These are phyloP conservation scores for Tripterygium wilfordii DNA, from an alignment of 177 flowering plant species.

Conservation along the genomic window DNA sequence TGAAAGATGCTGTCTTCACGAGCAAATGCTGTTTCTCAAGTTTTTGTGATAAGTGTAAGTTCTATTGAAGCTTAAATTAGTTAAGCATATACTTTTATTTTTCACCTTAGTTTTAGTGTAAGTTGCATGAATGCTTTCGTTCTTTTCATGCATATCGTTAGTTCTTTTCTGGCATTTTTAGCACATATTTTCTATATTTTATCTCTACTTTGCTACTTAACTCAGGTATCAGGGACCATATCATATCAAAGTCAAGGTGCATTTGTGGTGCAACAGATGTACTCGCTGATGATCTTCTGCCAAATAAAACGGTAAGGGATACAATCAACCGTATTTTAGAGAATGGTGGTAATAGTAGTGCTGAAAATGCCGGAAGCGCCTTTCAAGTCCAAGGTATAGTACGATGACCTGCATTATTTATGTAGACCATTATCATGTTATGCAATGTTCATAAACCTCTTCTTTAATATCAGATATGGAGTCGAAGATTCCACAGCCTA, in stretches of 20 bases:
- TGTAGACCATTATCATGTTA: too few species aligned
- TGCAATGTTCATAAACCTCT: too few species aligned
- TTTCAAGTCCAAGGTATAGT: slow-evolving; percentile 67
- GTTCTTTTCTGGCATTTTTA: neutral
- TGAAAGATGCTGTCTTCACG: slow-evolving; percentile 98
- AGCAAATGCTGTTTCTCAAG: slow-evolving; percentile 95
- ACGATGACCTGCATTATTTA: too few species aligned
- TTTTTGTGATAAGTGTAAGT: slow-evolving; percentile 90
- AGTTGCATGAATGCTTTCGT: neutral
- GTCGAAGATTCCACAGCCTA: slow-evolving; percentile 71
- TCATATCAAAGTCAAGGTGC: slow-evolving; percentile 72
- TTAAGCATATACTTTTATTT: neutral
- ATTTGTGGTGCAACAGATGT: slow-evolving; percentile 82
- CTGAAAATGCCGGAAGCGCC: slow-evolving; percentile 78
- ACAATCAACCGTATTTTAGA: slow-evolving; percentile 79
- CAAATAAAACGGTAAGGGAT: slow-evolving; percentile 88
- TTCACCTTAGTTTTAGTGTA: neutral
- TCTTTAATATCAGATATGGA: slow-evolving; percentile 65
- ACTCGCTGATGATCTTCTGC: slow-evolving; percentile 92
- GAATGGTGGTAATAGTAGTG: slow-evolving; percentile 79
- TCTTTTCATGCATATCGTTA: neutral
- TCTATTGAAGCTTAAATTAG: neutral
- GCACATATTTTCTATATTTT: neutral
- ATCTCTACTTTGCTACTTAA: neutral
- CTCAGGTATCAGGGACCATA: slow-evolving; percentile 85